Conservation (phyloP, 257 asterid genomes). For the Ballota nigra region DNA sequence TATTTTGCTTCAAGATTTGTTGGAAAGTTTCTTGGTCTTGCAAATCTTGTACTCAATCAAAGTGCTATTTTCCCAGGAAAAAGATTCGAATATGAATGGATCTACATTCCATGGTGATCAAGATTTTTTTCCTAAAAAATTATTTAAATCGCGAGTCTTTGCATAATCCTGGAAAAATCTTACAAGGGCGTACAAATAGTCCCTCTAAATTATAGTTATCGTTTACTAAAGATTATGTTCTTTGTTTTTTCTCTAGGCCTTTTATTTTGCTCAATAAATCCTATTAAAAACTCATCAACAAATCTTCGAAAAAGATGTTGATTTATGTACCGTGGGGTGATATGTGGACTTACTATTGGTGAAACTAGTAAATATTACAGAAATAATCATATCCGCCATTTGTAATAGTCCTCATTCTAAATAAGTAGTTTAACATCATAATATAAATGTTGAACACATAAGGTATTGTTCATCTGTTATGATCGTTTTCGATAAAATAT, state of each 20-base stretch:
- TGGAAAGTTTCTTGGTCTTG: conserved; percentile 7
- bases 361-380: too few species aligned
- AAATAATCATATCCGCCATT: too few species aligned
- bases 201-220: neutral
- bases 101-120: neutral
- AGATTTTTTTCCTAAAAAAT: neutral
- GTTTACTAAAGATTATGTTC: neutral
- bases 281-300: neutral
- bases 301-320: neutral
- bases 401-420: too few species aligned
- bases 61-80: neutral
- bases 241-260: neutral
- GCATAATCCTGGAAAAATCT: neutral
- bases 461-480: too few species aligned
- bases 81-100: neutral
- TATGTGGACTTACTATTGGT: too few species aligned
- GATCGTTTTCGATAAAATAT: too few species aligned
- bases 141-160: neutral
- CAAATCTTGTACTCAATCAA: neutral
- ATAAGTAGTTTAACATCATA: too few species aligned
- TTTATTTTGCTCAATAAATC: neutral
- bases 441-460: too few species aligned
- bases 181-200: neutral
- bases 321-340: too few species aligned
- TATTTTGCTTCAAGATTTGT: neutral